These are phyloP conservation scores for Phytophthora meadii DNA, from an alignment of 352 stramenopile genomes.

Conservation along the genomic window DNA sequence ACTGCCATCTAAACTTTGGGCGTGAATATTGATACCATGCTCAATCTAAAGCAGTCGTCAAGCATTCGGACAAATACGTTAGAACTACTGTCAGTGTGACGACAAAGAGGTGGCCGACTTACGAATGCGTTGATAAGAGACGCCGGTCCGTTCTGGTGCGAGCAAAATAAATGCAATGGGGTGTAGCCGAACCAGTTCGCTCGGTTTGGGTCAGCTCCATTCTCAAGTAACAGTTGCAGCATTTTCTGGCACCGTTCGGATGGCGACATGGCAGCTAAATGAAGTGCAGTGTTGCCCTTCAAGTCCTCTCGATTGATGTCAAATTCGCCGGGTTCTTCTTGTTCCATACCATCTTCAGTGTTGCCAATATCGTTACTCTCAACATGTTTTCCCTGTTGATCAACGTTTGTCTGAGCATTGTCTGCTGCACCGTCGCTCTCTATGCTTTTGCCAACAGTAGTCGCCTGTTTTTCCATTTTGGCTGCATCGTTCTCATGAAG, in stretches of 20 bases:
- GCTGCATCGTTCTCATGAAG: slow-evolving; percentile 69
- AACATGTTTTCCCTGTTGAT: slow-evolving; percentile 12
- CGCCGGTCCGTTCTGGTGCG: slow-evolving; percentile 73
- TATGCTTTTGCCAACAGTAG: slow-evolving; percentile 12
- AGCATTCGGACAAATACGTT: background rate
- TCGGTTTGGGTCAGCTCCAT: slow-evolving; percentile 76
- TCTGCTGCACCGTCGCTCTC: slow-evolving; percentile 15
- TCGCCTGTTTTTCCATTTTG: slow-evolving; percentile 16
- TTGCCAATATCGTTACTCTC: slow-evolving; percentile 5
- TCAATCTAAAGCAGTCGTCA: slow-evolving; percentile 60
- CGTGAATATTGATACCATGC: slow-evolving; percentile 78
- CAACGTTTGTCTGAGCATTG: slow-evolving; percentile 7
- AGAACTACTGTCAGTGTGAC: background rate
- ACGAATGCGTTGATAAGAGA: slow-evolving; percentile 85
- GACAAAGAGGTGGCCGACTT: slow-evolving; percentile 37
- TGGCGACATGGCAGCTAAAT: slow-evolving; percentile 86
- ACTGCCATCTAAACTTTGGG: slow-evolving; percentile 84
- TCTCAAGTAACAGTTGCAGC: slow-evolving; percentile 82
- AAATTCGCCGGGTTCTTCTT: slow-evolving; percentile 44
- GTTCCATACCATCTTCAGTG: background rate
- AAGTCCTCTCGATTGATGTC: slow-evolving; percentile 85
- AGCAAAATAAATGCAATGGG: slow-evolving; percentile 85
- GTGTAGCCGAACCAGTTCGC: slow-evolving; percentile 91
- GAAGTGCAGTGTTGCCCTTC: slow-evolving; percentile 85
- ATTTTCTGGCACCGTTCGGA: slow-evolving; percentile 84